A percentile compares a stretch with the other conserved stretches of the same genome.
Evolutionary conservation across 805 yeast genomes (phyloP).

Genomic region (Cyberlindnera xishuangbannaensis): DNA sequence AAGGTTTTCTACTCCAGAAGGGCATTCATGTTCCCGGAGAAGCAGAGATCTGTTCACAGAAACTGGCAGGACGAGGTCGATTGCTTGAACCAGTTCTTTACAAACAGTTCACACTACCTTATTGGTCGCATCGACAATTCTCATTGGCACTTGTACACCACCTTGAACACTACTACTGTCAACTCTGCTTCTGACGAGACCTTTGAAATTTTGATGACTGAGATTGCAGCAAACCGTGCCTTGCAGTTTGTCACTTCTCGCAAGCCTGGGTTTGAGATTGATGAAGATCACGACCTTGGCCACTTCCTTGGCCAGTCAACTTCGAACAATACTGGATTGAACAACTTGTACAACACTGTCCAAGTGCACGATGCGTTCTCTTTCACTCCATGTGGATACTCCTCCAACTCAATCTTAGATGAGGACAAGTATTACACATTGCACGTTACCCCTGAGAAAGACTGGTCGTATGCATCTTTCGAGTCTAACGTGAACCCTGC

Average conservation of each 20-base stretch:
- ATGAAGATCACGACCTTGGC: slow-evolving; percentile 64
- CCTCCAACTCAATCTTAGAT: slow-evolving; percentile 74
- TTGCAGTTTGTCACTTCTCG: slow-evolving; percentile 53
- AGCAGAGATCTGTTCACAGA: slow-evolving; percentile 73
- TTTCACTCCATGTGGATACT: slow-evolving; percentile 91
- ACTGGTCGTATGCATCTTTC: slow-evolving; percentile 95
- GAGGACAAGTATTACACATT: slow-evolving; percentile 70
- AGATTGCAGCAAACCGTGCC: slow-evolving; percentile 53
- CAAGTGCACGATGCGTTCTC: slow-evolving; percentile 79
- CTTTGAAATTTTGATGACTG: slow-evolving; percentile 88
- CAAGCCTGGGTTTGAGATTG: slow-evolving; percentile 32
- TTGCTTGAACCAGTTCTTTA: slow-evolving; percentile 61
- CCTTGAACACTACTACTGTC: slow-evolving; percentile 19
- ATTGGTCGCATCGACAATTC: slow-evolving; percentile 79
- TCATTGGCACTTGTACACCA: slow-evolving; percentile 87
- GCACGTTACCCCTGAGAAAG: slow-evolving; percentile 90
- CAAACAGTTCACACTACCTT: slow-evolving; percentile 57
- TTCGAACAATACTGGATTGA: slow-evolving; percentile 57
- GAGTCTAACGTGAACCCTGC: slow-evolving; percentile 73
- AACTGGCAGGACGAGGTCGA: slow-evolving; percentile 80
- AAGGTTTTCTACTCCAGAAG: slow-evolving; percentile 87
- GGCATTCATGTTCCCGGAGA: slow-evolving; percentile 86
- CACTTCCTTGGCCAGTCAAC: slow-evolving; percentile 71
- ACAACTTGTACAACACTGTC: slow-evolving; percentile 45
- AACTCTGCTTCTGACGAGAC: slow-evolving; percentile 50